Evolutionary conservation across 2,329 filamentous ascomycete genomes (phyloP), one percentile per base, ranked within the genome.

Genomic region (Cordyceps cicadae): DNA sequence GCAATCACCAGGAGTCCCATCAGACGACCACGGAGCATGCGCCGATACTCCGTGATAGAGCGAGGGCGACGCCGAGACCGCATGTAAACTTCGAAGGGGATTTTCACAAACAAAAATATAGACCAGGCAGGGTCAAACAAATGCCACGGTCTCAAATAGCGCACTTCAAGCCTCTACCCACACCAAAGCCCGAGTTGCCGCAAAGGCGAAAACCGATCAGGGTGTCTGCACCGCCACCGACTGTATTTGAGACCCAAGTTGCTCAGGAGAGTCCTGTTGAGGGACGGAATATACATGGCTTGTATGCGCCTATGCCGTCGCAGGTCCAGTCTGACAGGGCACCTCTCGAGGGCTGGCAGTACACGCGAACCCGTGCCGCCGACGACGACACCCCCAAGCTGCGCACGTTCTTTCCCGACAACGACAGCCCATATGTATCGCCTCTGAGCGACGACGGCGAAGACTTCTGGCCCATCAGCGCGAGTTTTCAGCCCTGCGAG

Each of bases 381-480:
- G 48, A 52, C 26, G 7, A 59, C 17, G 48, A 52, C 26, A 11
- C 9, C 21, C 7, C 50, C 21, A 48, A 24, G 26, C 48, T 24
- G 8, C 48, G n/a, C 5, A 1, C 14, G 4, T 21, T 32, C 14
- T 59, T 37, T 3, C 37, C 24, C 2, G 32, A 41, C 7, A 8
- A 14, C 15, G 56, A 59, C 12, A 52, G 37, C 56, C 34, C 56
- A 7, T 59, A 45, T 17, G 56, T 59, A 7, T 59, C 56, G 26
- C 56, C 56, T n/a, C 39, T 59, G 48, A 58, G 55, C n/a, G 55
- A 58, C 17, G 56, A 52, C 9, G 56, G 32, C 17, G 34, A 59
- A 15, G 56, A 52, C 6, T 21, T 55, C 26, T 60, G 51, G 58
- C 50, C 43, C 24, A 39, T 60, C 19, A 17, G 39, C 14, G n/a